Evolutionary conservation across 192 early-diverging fungal species (phyloP).

Genomic region (Coemansia sp.): DNA sequence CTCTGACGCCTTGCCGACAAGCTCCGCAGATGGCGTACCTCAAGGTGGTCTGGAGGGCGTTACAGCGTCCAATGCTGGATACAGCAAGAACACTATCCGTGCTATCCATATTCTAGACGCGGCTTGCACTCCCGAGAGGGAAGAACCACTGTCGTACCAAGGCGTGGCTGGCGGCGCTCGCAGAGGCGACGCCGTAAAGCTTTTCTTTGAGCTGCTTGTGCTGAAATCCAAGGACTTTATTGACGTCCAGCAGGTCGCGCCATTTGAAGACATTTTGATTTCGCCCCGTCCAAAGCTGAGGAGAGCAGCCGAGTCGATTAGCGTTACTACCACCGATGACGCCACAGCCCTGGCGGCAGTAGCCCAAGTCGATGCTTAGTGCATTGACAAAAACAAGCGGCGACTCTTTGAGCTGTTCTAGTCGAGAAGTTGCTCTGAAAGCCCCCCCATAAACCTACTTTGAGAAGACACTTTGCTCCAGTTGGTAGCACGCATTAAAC

Average conservation of each 20-base stretch:
- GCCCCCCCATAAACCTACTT: too few species aligned
- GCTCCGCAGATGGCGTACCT: not conserved
- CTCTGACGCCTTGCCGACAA: conserved; percentile 4
- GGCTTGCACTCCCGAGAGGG: conserved; percentile 41
- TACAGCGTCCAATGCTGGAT: conserved; percentile 21
- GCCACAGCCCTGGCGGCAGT: not conserved
- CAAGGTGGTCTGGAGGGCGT: not conserved
- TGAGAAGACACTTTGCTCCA: too few species aligned
- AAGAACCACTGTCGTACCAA: conserved; percentile 33
- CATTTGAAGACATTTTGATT: conserved; percentile 85
- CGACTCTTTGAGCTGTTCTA: not conserved
- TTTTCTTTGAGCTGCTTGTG: conserved; percentile 93
- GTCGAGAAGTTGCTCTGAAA: too few species aligned
- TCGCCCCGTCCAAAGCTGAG: conserved; percentile 44
- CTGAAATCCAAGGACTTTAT: conserved; percentile 85
- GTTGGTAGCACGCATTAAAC: not conserved
- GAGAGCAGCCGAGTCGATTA: conserved; percentile 27
- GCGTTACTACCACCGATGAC: not conserved
- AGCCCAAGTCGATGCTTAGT: not conserved
- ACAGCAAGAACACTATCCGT: conserved; percentile 62
- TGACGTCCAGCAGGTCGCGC: conserved; percentile 69
- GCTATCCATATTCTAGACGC: conserved; percentile 61
- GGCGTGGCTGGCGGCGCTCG: conserved; percentile 47
- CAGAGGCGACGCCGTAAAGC: conserved; percentile 68
- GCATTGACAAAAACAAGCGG: not conserved